phyloP scores from a whole-genome alignment of 2,329 filamentous ascomycete genomes.

The Lecanicillium sp. region DNA sequence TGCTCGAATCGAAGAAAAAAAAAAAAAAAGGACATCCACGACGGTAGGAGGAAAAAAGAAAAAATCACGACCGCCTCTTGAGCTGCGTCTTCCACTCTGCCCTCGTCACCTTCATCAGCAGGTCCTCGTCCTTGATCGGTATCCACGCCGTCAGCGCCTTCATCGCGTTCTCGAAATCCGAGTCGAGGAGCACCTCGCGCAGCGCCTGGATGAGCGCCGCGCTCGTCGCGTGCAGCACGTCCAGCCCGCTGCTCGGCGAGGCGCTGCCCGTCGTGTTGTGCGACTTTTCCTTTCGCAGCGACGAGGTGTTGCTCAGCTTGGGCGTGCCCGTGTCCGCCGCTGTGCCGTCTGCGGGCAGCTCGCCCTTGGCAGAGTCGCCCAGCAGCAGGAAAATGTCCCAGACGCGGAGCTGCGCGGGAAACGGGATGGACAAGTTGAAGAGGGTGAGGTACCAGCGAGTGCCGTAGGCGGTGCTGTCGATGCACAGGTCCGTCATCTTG shows the following conservation, averaged over 20 bases:
- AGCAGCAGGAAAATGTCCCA: constrained; percentile 98
- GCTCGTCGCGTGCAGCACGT: constrained; percentile 83
- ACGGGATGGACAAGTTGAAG: constrained; percentile 95
- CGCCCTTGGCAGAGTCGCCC: constrained; percentile 60
- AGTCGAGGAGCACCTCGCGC: constrained; percentile 79
- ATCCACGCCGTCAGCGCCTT: constrained; percentile 93
- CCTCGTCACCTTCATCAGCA: constrained; percentile 84
- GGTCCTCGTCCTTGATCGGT: constrained; percentile 86
- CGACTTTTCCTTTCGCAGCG: constrained; percentile 12
- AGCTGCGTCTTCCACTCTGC: constrained; percentile 73
- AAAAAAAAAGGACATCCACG: not conserved
- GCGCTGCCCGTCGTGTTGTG: constrained; percentile 12
- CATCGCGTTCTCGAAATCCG: constrained; percentile 97
- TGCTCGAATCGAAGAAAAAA: not conserved
- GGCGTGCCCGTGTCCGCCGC: constrained; percentile 11
- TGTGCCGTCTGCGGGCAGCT: constrained; percentile 14
- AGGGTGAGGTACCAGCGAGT: constrained; percentile 96
- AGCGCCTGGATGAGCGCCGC: constrained; percentile 88
- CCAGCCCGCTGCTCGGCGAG: constrained; percentile 50
- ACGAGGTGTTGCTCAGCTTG: not conserved
- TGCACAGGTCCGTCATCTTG: constrained; percentile 71
- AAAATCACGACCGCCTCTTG: constrained; percentile 34
- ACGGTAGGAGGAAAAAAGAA: constrained; percentile 2
- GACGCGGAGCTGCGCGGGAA: constrained; percentile 85
- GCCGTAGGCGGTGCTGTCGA: constrained; percentile 87